phyloP scores from a whole-genome alignment of 1,284 basidiomycete species.

The Sphaerobolus stellatus region DNA sequence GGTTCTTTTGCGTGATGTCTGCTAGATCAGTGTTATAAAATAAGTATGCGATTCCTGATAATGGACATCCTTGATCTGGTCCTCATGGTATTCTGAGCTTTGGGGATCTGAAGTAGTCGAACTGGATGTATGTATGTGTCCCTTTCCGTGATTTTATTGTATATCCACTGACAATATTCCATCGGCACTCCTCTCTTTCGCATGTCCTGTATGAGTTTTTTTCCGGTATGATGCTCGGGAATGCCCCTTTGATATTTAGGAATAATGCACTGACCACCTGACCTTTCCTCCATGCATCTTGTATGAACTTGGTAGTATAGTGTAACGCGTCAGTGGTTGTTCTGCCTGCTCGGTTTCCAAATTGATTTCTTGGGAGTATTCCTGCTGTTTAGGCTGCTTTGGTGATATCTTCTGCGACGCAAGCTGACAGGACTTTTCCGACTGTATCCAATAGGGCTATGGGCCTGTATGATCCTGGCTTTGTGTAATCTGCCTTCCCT shows the following conservation, averaged over 20 bases:
- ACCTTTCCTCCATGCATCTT: conserved; percentile 4
- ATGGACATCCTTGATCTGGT: conserved; percentile 14
- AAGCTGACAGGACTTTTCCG: conserved; percentile 13
- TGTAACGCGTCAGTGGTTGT: conserved; percentile 15
- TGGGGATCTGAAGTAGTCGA: conserved; percentile 2
- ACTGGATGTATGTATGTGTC: not conserved
- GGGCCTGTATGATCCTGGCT: conserved; percentile 14
- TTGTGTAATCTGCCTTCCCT: conserved; percentile 11
- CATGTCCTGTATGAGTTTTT: conserved; percentile 3
- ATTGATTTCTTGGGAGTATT: conserved; percentile 9
- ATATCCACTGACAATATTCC: not conserved
- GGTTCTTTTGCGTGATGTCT: no score
- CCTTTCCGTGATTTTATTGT: not conserved
- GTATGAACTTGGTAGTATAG: not conserved
- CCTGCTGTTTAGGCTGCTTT: not conserved
- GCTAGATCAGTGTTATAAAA: conserved; percentile 10
- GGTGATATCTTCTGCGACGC: conserved; percentile 11
- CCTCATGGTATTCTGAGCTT: no score
- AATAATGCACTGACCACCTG: conserved; percentile 1
- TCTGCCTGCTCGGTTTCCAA: conserved; percentile 8
- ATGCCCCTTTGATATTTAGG: conserved; percentile 8
- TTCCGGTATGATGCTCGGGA: conserved; percentile 4
- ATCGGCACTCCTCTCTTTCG: not conserved
- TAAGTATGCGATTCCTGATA: conserved; percentile 6
- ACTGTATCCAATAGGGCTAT: conserved; percentile 15